Conservation (phyloP, 306 rosid species). For the Vigna radiata region DNA sequence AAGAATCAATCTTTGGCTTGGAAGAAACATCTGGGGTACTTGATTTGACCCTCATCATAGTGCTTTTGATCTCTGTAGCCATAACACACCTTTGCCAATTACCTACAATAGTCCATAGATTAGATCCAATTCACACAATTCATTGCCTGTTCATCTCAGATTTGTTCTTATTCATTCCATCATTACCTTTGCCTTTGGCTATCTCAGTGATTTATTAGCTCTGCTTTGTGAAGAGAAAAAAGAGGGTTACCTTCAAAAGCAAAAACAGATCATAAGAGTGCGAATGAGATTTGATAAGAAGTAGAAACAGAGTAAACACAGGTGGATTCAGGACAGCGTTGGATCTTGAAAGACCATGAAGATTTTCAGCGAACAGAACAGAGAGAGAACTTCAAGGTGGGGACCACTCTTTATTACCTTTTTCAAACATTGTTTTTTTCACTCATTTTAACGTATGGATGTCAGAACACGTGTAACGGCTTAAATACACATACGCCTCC, state of each 20-base stretch:
- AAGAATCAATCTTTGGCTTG: slow-evolving; percentile 56
- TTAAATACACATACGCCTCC: not conserved
- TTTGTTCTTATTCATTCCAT: not conserved
- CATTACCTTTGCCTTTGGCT: slow-evolving; percentile 17
- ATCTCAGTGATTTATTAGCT: not conserved
- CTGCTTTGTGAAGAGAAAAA: not conserved
- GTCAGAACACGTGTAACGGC: slow-evolving; percentile 45
- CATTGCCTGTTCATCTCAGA: not conserved
- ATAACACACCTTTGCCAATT: slow-evolving; percentile 38
- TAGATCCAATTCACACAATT: slow-evolving; percentile 43
- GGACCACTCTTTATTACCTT: slow-evolving; percentile 20
- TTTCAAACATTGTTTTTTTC: slow-evolving; percentile 31
- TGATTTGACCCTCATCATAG: slow-evolving; percentile 58
- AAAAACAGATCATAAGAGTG: slow-evolving; percentile 1
- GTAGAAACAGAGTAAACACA: not conserved
- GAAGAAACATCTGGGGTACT: slow-evolving; percentile 61
- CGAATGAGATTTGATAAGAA: not conserved
- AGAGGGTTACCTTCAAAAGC: not conserved
- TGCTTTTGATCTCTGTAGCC: slow-evolving; percentile 63
- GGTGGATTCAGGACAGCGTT: not conserved
- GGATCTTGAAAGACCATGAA: slow-evolving; percentile 20
- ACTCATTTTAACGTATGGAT: slow-evolving; percentile 42
- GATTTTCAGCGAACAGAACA: not conserved
- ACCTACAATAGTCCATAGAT: not conserved
- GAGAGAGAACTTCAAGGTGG: slow-evolving; percentile 9